Percentiles rank a stretch among this genome's conserved stretches.
Evolutionary conservation across 2,329 filamentous ascomycete genomes (phyloP).

Genomic region (Cladosporium phlei): DNA sequence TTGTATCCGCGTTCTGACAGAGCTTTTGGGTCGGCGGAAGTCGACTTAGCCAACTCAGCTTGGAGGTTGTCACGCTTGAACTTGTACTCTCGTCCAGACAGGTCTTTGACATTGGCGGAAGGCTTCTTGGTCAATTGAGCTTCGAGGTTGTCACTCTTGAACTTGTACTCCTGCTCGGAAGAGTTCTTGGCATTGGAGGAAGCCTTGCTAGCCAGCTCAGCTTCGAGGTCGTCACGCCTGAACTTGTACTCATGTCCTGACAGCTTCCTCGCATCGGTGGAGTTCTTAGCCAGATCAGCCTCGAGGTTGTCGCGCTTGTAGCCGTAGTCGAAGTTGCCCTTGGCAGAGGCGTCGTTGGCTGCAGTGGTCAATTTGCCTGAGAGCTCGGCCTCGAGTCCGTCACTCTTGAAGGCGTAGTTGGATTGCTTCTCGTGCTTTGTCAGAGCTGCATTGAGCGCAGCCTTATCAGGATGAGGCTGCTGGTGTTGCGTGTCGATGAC

Average conservation of each 20-base stretch:
- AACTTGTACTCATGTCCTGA: too few species aligned
- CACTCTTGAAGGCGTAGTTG: conserved; percentile 19
- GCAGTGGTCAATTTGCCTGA: neutral
- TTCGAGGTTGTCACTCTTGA: conserved; percentile 3
- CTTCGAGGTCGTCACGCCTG: conserved; percentile 3
- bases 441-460: conserved; percentile 21
- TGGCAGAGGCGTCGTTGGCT: neutral
- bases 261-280: neutral
- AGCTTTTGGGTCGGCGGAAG: too few species aligned
- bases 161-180: neutral
- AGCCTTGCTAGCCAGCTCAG: too few species aligned
- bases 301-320: conserved; percentile 6
- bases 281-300: neutral
- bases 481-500: conserved; percentile 29
- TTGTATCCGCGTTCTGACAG: too few species aligned
- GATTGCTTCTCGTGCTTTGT: conserved; percentile 22
- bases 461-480: conserved; percentile 15
- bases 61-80: too few species aligned
- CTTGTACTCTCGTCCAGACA: too few species aligned
- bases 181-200: too few species aligned
- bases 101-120: too few species aligned
- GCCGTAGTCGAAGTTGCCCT: neutral
- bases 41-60: too few species aligned
- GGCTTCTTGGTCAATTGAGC: too few species aligned
- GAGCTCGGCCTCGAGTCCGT: conserved; percentile 23